Evolutionary conservation across 2,329 filamentous ascomycete species (phyloP).

Genomic region (Beauveria rudraprayagi): DNA sequence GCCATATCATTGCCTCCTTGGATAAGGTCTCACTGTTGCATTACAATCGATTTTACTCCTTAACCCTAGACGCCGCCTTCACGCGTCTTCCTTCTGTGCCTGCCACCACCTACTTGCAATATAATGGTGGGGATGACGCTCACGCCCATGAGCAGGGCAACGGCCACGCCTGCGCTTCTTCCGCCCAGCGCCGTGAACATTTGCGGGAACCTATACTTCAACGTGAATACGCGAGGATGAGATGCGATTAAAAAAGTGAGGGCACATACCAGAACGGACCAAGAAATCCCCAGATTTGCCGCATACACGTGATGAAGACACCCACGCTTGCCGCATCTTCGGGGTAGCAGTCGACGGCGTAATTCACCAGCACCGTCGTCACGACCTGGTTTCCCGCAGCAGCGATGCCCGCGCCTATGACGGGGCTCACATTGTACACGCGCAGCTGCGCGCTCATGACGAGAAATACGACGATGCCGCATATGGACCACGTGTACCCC

Average conservation of each 20-base stretch:
- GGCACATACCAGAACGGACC: background rate
- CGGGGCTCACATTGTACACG: constrained; percentile 6
- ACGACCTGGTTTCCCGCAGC: constrained; percentile 5
- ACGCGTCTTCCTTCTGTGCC: background rate
- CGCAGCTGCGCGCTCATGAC: background rate
- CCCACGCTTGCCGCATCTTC: constrained; percentile 3
- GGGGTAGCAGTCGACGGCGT: constrained; percentile 3
- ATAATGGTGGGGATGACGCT: background rate
- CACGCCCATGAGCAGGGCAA: background rate
- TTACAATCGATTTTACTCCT: too few relatives aligned
- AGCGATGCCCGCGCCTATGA: constrained; percentile 3
- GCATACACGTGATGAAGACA: background rate
- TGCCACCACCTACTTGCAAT: background rate
- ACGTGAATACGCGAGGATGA: background rate
- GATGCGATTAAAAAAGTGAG: background rate
- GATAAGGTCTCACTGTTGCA: too few relatives aligned
- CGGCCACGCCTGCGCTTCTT: background rate
- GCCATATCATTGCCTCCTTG: too few relatives aligned
- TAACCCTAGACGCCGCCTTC: background rate
- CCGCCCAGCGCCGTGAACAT: background rate
- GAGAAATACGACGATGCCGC: constrained; percentile 2
- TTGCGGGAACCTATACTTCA: constrained; percentile 1
- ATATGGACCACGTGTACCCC: background rate
- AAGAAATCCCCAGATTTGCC: background rate
- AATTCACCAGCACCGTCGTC: constrained; percentile 2